Percentiles rank a stretch among this genome's conserved stretches.
These are phyloP conservation scores for Termitomyces sp. DNA, from an alignment of 768 basidiomycete species.

Conservation along the genomic window DNA sequence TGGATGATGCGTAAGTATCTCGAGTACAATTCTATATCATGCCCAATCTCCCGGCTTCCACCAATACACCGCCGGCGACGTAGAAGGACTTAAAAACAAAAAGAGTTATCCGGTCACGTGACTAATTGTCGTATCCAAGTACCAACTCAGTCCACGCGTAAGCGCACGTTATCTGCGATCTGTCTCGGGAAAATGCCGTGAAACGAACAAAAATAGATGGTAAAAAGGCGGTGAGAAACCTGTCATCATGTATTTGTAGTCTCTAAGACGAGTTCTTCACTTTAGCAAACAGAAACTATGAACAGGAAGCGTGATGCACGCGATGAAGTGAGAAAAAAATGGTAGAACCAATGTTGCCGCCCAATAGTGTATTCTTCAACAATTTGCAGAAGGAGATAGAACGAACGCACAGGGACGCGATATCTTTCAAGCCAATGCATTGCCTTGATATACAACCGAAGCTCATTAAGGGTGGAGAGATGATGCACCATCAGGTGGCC, in stretches of 20 bases:
- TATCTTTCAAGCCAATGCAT: constrained; percentile 29
- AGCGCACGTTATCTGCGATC: constrained; percentile 13
- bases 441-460: constrained; percentile 40
- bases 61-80: neutral
- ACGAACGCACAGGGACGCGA: constrained; percentile 2
- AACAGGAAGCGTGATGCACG: constrained; percentile 29
- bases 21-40: too few species aligned
- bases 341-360: constrained; percentile 45
- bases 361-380: constrained; percentile 30
- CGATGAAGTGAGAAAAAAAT: constrained; percentile 37
- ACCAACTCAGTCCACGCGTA: constrained; percentile 5
- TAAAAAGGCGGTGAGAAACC: constrained; percentile 32
- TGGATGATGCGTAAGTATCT: neutral
- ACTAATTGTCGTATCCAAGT: neutral
- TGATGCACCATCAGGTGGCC: constrained; percentile 72
- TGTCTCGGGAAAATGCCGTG: constrained; percentile 19
- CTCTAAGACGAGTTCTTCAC: neutral
- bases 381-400: constrained; percentile 25
- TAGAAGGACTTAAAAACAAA: too few species aligned
- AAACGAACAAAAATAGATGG: constrained; percentile 24
- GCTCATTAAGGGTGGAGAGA: constrained; percentile 46
- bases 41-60: neutral
- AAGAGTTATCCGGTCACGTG: constrained; percentile 2
- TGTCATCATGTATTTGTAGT: neutral
- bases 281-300: constrained; percentile 34